Percentiles rank a stretch among this genome's conserved stretches.
Evolutionary conservation across 2,329 filamentous ascomycete genomes (phyloP).

Genomic region (Claviceps sp.): DNA sequence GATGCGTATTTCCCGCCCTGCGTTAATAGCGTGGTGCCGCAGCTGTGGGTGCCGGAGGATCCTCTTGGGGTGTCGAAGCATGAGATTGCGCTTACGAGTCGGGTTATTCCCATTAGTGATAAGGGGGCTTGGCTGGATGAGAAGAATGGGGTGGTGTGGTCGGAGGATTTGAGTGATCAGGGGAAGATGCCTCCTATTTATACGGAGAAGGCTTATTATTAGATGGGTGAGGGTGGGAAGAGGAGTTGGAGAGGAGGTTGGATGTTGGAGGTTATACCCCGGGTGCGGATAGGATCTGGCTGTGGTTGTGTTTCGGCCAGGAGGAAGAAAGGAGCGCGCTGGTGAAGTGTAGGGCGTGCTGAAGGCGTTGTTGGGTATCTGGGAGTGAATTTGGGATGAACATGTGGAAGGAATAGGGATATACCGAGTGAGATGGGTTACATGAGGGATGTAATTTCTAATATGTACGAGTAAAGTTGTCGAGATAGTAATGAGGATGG

Average conservation of each 20-base stretch:
- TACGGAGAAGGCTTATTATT: slow-evolving; percentile 32
- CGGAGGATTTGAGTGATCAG: slow-evolving; percentile 15
- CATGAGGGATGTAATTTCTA: no score
- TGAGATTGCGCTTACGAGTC: slow-evolving; percentile 53
- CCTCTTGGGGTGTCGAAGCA: slow-evolving; percentile 54
- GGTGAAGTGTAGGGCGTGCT: no score
- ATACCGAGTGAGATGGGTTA: no score
- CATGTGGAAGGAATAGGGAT: no score
- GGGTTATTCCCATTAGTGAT: slow-evolving; percentile 58
- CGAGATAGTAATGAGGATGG: no score
- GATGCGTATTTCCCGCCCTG: slow-evolving; percentile 63
- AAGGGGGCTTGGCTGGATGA: slow-evolving; percentile 57
- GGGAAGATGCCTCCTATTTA: slow-evolving; percentile 30
- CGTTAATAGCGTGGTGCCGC: slow-evolving; percentile 44
- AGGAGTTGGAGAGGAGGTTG: background rate
- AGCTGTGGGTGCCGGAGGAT: slow-evolving; percentile 68
- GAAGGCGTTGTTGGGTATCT: no score
- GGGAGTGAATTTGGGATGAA: no score
- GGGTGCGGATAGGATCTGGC: no score
- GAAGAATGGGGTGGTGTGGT: slow-evolving; percentile 37
- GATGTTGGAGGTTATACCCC: slow-evolving; percentile 6
- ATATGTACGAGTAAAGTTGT: no score
- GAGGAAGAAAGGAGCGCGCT: no score
- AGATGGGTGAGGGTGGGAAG: slow-evolving; percentile 4
- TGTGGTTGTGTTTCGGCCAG: no score